Base-by-base conservation (phyloP, 306 rosid species). In the Cucurbita moschata region DNA sequence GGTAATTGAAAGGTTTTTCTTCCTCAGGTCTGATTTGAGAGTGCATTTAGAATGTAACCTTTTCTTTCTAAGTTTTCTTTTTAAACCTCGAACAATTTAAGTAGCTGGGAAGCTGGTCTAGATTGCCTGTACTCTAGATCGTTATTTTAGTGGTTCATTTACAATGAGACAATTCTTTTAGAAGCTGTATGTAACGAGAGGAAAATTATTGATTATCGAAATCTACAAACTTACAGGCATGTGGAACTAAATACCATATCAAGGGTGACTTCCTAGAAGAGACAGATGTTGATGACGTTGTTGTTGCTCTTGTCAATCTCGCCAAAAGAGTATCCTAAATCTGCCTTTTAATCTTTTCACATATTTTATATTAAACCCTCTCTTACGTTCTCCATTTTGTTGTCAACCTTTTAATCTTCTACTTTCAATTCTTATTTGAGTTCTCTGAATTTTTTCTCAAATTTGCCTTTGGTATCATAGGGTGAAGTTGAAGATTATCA, bases 211-310 rank as follows among this genome's bases (percentile, higher is more conserved):
- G 57, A 78, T n/a, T 75, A 80, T 55, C 56, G 21, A 74, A 71
- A 79, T 78, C 58, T 77, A 71, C 47, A 65, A 77, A 71, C 76
- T 53, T 78, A 69, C 79, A 94, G 98, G 98, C 97, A 39, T 94
- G 98, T 73, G 98, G 98, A 68, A 92, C 94, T 67, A 94, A 86
- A 85, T 89, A 85, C 80, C 76, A 75, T 49, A 77, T 86, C 73
- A 81, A 83, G 61, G 88, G 89, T 66, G 98, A 90, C 74, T 90
- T 85, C 51, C 60, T 94, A 82, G 95, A 94, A 7, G 98, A 89
- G 83, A 85, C 81, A 38, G 96, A 89, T 76, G 97, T 94, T 18
- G 98, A 94, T 70, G 97, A 88, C 80, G 97, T 94, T 73, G 97
- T 94, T 67, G 96, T 94, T 76, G 90, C 92, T 73, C 94, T 90